Base-by-base conservation (phyloP, 2,329 filamentous ascomycete species). In the Alternaria tenuissima region DNA sequence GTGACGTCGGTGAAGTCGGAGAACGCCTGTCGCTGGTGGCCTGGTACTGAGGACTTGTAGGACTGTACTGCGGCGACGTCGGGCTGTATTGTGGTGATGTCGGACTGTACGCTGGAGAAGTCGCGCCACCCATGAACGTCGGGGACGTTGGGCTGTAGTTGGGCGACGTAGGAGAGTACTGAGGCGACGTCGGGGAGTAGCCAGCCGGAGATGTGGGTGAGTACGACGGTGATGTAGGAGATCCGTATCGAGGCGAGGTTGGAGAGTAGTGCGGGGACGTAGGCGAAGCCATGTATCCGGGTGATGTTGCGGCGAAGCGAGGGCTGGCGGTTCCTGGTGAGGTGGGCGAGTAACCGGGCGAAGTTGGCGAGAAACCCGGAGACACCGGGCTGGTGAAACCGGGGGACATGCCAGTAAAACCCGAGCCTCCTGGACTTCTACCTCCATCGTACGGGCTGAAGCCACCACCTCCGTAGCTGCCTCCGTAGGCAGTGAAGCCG, bases 61-160 rank as follows among this genome's bases (percentile, higher is more conserved):
- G 89, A 72, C 88, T 90, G 80, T 92, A 92, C 72, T 85, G 88
- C 56, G 90, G 89, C 67, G 87, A 90, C 6, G 88, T 89, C 3
- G 89, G 89, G 42, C 72, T 72, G 56, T 68, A 79, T 52, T 83
- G 78, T 24, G 81, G 81, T 60, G 84, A 87, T 38, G 84, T 86
- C 18, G 85, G 85, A 53, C 84, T 86, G 69, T 86, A 88, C 64
- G 82, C 84, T 22, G 85, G 85, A 28, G 84, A 86, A 2, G 66
- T 66, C 11, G 66, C 64, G 34, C 66, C 66, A 24, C 66, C 66
- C 46, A 64, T 58, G 38, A 66, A 66, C 14, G 62, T 61, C 7
- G 66, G 66, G 5, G 66, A 68, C 18, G 85, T 87, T 43, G 86
- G 86, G 64, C 83, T 85, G 71, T 81, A 81, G 60, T 74, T 77